Evolutionary conservation across 371 early-diverging fungal species (phyloP), one percentile per base, ranked within the genome.

Genomic region (Batkoa obscura): DNA sequence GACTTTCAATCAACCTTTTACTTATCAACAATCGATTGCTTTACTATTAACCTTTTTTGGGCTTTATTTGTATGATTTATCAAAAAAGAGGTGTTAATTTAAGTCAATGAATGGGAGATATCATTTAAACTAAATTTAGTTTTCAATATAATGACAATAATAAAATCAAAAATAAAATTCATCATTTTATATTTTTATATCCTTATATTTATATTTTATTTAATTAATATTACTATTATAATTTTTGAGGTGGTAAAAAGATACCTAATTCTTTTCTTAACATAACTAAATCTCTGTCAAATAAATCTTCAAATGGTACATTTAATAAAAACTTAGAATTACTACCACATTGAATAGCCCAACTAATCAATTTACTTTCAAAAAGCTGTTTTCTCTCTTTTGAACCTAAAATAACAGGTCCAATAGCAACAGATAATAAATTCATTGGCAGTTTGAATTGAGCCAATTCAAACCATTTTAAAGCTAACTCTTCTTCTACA

Each of bases 371-470:
- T 23, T 23, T 23, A 23, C 23, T 23, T 23, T 23, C 23, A 23
- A 23, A 23, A 23, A 23, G 23, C 23, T 23, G 23, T 23, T 23
- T 23, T 23, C 23, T 23, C 23, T 23, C 23, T 65, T 85, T 87
- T 5, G 65, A 61, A 1, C 64, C 49, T 3, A 5, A 17, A 55
- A 81, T 79, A 10, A 94, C 63, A 0, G 90, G 92, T 0, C 92
- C 94, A 62, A 88, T 74, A 5, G 86, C 57, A 31, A 86, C 83
- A 15, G 84, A 76, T 15, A 94, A 65, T 64, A 80, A 67, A 0
- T 87, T 81, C 71, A 94, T 84, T n/a, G 95, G 95, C 47, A 94
- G 67, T 1, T 87, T 86, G 0, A 84, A 84, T 58, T 96, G 95
- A 9, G 73, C 76, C 72, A 83, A 81, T 66, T 96, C 97, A 61